Evolutionary conservation across 192 early-diverging fungal genomes (phyloP), one percentile per base, ranked within the genome.

Genomic region (Coemansia sp.): DNA sequence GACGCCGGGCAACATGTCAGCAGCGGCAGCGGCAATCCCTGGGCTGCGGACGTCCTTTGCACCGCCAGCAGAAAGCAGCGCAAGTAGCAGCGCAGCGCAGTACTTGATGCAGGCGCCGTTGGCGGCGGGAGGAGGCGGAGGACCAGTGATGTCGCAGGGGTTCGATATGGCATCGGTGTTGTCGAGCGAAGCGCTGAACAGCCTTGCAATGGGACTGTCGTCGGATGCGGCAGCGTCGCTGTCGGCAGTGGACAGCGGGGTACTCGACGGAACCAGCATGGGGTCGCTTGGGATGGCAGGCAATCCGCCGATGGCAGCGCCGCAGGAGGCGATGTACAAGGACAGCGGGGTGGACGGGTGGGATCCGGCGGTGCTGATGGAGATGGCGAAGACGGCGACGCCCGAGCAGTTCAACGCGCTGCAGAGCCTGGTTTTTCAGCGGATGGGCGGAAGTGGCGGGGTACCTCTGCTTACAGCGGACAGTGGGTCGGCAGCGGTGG

Each of bases 331-430:
- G 11, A 30, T 30, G 9, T 52, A 41, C 14, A 23, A 31, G 29
- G 52, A 14, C 52, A 14, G n/a, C n/a, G n/a, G n/a, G 38, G 38
- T 14, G 34, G 40, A 42, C 50, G 42, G 29, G n/a, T 17, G 59
- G 22, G 58, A 60, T 20, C 25, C 65, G 28, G 45, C 57, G 9
- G 27, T 34, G 20, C 20, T 61, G 20, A 31, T 64, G 23, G 58
- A 47, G 4, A 52, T 64, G 53, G 52, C 61, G 38, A 47, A 41
- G 40, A 44, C 52, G 22, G 41, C 50, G 22, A 71, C 75, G 5
- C 62, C 75, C 3, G 69, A 64, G 47, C 68, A 77, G 45, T 67
- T 68, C 33, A 59, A 77, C 28, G 42, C 33, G 15, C n/a, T 77
- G 58, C 56, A 64, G 20, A 64, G 57, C 48, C 59, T 55, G 22